Evolutionary conservation across 768 basidiomycete species (phyloP).

Genomic region (Crepidotus variabilis): DNA sequence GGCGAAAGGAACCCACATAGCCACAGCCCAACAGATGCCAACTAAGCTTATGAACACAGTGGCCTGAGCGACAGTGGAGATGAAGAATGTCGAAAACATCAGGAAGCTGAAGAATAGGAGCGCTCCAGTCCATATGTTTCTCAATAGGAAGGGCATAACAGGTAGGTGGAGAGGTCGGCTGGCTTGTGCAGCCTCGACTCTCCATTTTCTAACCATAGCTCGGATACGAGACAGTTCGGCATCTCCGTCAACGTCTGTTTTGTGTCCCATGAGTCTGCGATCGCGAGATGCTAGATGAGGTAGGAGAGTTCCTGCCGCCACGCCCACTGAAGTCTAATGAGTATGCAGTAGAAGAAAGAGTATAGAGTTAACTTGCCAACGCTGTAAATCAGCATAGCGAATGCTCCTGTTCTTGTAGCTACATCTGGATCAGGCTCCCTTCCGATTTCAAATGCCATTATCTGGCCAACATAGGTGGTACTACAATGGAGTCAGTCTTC

Average conservation of each 20-base stretch:
- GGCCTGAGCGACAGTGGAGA: slow-evolving; percentile 73
- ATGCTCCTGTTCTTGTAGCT: slow-evolving; percentile 83
- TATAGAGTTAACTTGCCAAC: slow-evolving; percentile 51
- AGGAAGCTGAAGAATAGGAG: slow-evolving; percentile 75
- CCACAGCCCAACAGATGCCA: slow-evolving; percentile 95
- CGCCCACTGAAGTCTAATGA: slow-evolving; percentile 59
- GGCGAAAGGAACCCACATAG: slow-evolving; percentile 97
- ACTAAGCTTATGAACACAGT: slow-evolving; percentile 79
- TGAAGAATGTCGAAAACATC: slow-evolving; percentile 84
- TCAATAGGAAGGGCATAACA: slow-evolving; percentile 84
- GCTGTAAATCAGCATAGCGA: slow-evolving; percentile 89
- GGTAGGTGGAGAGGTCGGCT: slow-evolving; percentile 78
- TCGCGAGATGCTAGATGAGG: slow-evolving; percentile 84
- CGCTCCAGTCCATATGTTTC: slow-evolving; percentile 93
- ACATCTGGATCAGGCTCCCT: slow-evolving; percentile 75
- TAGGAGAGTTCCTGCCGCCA: slow-evolving; percentile 74
- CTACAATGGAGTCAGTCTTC: slow-evolving; percentile 29
- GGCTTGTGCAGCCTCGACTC: slow-evolving; percentile 72
- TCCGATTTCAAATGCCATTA: slow-evolving; percentile 80
- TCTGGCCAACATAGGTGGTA: slow-evolving; percentile 91
- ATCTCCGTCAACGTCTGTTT: slow-evolving; percentile 71
- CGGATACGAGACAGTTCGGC: slow-evolving; percentile 69
- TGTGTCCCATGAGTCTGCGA: slow-evolving; percentile 69
- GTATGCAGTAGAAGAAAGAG: slow-evolving; percentile 1
- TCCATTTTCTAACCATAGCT: slow-evolving; percentile 75